Evolutionary conservation across 345 rosid species (phyloP), one percentile per base, ranked within the genome.

Genomic region (Gossypium turneri): DNA sequence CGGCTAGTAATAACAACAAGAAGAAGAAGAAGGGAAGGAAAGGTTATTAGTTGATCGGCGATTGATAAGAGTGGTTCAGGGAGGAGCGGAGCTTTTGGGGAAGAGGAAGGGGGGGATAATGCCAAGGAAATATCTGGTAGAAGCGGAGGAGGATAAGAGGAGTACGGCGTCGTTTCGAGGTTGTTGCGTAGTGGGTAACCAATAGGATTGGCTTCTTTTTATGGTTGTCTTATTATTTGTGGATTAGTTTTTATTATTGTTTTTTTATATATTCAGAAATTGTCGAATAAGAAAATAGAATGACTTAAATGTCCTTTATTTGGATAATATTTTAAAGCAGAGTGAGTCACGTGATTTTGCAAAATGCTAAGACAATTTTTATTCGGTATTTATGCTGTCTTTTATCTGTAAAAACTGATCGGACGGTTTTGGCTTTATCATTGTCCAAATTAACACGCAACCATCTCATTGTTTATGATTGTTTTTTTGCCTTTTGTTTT

Each of bases 271-370:
- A 48, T 4, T 27, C 10, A 2, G 34, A 17, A 10, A 0, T 2
- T 1, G 2, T 20, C 15, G 6, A 22, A 22, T 20, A 20, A 57
- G 27, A 6, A 66, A 20, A 2, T 45, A 11, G 13, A 79, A 48
- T 77, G 76, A 60, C 80, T 43, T 12, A 66, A 73, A 62, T 71
- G 19, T 12, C 80, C 80, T 81, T 4, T 1, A 9, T 65, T 76
- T 17, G 78, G 82, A 75, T 72, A 58, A 58, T 24, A 11, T 47
- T 68, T 63, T 66, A 12, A 50, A 15, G 43, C 16, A 15, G 2
- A 8, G 63, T 41, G 2, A 15, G 51, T 65, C 82, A 72, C 81
- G 78, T 81, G 82, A 64, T 15, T 58, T 60, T 62, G 27, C 41
- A 34, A 27, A 16, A 17, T 72, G 66, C 8, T 52, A 3, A 43